Evolutionary conservation across 495 filamentous ascomycete species (phyloP).

Genomic region (Xylaria nigripes): DNA sequence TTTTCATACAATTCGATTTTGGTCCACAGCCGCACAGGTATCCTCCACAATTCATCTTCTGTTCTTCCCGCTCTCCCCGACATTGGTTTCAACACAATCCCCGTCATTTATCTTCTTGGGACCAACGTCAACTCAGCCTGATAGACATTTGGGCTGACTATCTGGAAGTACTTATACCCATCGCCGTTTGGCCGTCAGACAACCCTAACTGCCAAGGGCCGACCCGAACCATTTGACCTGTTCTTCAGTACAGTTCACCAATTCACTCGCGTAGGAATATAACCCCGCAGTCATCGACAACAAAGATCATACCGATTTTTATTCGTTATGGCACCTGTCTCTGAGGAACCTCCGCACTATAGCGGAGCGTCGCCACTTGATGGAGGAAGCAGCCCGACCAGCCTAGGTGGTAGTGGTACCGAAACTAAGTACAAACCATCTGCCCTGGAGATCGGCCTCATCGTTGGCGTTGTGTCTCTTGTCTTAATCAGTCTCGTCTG

Average conservation of each 20-base stretch:
- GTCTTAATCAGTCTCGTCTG: constrained; percentile 18
- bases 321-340: constrained; percentile 18
- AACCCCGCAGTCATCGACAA: not conserved
- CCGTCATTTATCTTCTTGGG: not conserved
- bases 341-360: constrained; percentile 17
- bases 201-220: too few relatives aligned
- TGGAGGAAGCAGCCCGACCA: constrained; percentile 16
- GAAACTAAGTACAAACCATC: constrained; percentile 13
- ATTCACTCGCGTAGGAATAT: not conserved
- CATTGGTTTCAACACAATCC: not conserved
- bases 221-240: too few relatives aligned
- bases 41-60: not conserved
- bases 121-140: not conserved
- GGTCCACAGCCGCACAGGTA: not conserved
- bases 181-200: too few relatives aligned
- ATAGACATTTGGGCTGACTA: not conserved
- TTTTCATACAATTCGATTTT: not conserved
- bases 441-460: constrained; percentile 24
- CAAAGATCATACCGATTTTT: not conserved
- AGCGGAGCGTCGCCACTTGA: constrained; percentile 21
- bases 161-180: not conserved
- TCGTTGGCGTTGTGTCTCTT: constrained; percentile 14
- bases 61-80: not conserved
- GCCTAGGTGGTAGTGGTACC: constrained; percentile 11
- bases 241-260: not conserved